Percentiles rank a stretch among this genome's conserved stretches.
phyloP scores from a whole-genome alignment of 345 rosid species.

The Acer campestre region DNA sequence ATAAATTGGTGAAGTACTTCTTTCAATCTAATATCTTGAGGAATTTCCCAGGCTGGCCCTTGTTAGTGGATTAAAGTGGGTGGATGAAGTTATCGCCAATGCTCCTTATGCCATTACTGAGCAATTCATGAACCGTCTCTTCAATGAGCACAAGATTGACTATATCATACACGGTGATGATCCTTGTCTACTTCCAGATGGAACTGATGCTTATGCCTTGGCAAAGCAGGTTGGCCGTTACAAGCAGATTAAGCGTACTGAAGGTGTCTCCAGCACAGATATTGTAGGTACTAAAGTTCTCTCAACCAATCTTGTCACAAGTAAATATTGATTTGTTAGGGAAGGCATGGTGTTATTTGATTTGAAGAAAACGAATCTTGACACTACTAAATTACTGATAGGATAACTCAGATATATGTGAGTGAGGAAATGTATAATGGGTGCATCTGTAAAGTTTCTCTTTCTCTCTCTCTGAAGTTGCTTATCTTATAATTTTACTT shows the following conservation, averaged over 20 bases:
- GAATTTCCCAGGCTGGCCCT: slow-evolving; percentile 62
- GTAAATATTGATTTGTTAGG: neutral
- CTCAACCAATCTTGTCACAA: slow-evolving; percentile 13
- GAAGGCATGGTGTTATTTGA: neutral
- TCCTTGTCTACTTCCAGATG: slow-evolving; percentile 96
- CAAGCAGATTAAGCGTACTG: slow-evolving; percentile 97
- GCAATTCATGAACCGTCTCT: slow-evolving; percentile 78
- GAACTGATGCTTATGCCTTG: slow-evolving; percentile 88
- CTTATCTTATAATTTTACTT: slow-evolving; percentile 3
- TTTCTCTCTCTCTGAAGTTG: neutral
- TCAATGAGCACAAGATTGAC: slow-evolving; percentile 83
- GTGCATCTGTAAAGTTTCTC: neutral
- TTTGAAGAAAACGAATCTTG: neutral
- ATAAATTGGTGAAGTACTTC: slow-evolving; percentile 5
- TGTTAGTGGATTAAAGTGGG: slow-evolving; percentile 95
- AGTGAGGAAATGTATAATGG: neutral
- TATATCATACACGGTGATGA: slow-evolving; percentile 95
- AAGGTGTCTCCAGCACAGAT: slow-evolving; percentile 99
- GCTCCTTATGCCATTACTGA: slow-evolving; percentile 94
- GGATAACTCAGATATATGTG: neutral
- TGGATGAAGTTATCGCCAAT: slow-evolving; percentile 84
- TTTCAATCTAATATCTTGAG: slow-evolving; percentile 20
- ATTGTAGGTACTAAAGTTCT: slow-evolving; percentile 74
- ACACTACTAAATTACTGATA: neutral
- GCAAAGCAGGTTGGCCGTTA: slow-evolving; percentile 91